These are phyloP conservation scores for Lophiotrema nucula DNA, from an alignment of 495 filamentous ascomycete species.

Conservation along the genomic window DNA sequence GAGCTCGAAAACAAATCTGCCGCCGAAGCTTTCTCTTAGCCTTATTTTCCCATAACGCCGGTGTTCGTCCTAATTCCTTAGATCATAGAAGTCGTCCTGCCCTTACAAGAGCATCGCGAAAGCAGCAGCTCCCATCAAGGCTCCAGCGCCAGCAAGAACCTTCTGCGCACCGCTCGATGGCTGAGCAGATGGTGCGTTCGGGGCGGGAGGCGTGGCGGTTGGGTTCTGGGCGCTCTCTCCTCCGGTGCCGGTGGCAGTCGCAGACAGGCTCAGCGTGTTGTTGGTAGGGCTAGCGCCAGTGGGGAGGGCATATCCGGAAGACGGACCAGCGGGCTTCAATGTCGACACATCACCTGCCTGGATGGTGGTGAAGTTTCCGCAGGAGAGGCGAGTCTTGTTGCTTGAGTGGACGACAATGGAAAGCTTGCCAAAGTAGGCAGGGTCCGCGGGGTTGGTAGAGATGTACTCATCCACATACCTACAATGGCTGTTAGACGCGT, in stretches of 20 bases:
- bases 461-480: conserved; percentile 68
- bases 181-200: neutral
- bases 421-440: conserved; percentile 74
- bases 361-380: conserved; percentile 61
- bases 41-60: too few species aligned
- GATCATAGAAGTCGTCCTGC: conserved; percentile 86
- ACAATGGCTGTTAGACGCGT: conserved; percentile 8
- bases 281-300: conserved; percentile 8
- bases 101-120: conserved; percentile 3
- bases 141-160: neutral
- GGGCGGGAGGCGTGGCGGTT: conserved; percentile 4
- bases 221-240: neutral
- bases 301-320: conserved; percentile 2
- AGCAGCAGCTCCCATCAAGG: neutral
- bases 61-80: too few species aligned
- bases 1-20: too few species aligned
- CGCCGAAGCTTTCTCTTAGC: too few species aligned
- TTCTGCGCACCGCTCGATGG: neutral
- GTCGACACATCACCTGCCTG: neutral
- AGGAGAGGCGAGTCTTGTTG: conserved; percentile 69
- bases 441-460: conserved; percentile 54
- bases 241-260: conserved; percentile 7
- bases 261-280: neutral
- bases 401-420: conserved; percentile 73
- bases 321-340: neutral